Conservation (phyloP, 1,284 basidiomycete species). For the Cutaneotrichosporon daszewskae region DNA sequence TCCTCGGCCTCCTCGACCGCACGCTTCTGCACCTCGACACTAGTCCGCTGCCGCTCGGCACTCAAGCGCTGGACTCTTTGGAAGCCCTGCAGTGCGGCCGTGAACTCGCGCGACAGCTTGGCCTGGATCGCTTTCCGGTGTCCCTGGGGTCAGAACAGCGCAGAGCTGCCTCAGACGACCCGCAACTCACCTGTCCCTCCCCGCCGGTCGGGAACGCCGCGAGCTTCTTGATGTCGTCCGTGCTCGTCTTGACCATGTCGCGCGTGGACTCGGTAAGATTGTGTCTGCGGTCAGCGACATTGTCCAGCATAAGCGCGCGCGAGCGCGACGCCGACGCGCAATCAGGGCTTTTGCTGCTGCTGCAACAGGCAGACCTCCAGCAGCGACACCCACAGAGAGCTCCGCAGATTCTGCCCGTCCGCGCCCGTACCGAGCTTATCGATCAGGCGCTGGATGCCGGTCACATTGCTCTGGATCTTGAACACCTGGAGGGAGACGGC, state of each 20-base stretch:
- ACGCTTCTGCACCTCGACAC: slow-evolving; percentile 60
- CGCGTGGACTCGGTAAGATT: slow-evolving; percentile 91
- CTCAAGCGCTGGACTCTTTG: slow-evolving; percentile 85
- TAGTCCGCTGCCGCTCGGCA: slow-evolving; percentile 76
- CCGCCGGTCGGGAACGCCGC: slow-evolving; percentile 59
- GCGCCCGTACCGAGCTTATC: slow-evolving; percentile 78
- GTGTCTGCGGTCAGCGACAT: slow-evolving; percentile 37
- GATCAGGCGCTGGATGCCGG: slow-evolving; percentile 86
- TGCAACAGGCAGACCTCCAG: background rate
- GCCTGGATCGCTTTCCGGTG: slow-evolving; percentile 55
- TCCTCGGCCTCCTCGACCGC: slow-evolving; percentile 39
- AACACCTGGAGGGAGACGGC: slow-evolving; percentile 91
- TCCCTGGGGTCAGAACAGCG: slow-evolving; percentile 16
- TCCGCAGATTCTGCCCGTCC: slow-evolving; percentile 64
- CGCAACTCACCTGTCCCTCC: slow-evolving; percentile 13
- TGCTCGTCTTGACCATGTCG: slow-evolving; percentile 87
- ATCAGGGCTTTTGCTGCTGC: background rate
- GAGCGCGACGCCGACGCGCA: background rate
- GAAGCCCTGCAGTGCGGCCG: slow-evolving; percentile 81
- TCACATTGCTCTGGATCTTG: slow-evolving; percentile 97
- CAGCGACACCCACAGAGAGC: slow-evolving; percentile 36
- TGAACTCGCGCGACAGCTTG: slow-evolving; percentile 90
- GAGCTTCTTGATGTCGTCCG: slow-evolving; percentile 83
- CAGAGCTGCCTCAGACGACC: background rate
- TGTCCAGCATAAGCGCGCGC: background rate